phyloP scores from a whole-genome alignment of 2,329 filamentous ascomycete genomes.

The Didymella glomerata region DNA sequence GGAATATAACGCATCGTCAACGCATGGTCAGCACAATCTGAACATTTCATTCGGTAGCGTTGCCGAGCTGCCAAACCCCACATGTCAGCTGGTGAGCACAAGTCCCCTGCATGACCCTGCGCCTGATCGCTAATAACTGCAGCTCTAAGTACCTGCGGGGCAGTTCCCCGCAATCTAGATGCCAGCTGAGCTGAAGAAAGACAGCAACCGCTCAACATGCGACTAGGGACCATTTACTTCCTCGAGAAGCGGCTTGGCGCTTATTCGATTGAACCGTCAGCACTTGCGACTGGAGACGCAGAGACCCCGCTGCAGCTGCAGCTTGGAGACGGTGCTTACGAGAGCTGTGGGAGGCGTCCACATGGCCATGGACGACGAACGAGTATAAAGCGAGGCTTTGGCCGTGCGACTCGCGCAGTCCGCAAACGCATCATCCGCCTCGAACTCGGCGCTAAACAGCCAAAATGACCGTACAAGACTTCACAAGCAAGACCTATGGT shows the following conservation, averaged over 20 bases:
- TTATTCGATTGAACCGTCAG: neutral
- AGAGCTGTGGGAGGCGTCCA: neutral
- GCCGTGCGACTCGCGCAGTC: too few species aligned
- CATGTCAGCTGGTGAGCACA: neutral
- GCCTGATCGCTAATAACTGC: neutral
- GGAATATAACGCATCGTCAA: neutral
- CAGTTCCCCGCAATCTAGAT: neutral
- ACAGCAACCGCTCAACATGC: neutral
- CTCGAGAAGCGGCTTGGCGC: neutral
- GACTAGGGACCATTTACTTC: neutral
- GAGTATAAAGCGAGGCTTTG: neutral
- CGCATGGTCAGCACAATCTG: neutral
- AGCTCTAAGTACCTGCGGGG: neutral
- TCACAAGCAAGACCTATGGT: slow-evolving; percentile 33
- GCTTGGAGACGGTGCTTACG: slow-evolving; percentile 2
- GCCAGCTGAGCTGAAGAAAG: neutral
- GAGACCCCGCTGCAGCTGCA: neutral
- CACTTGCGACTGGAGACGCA: neutral
- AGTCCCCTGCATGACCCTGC: neutral
- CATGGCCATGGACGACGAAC: neutral
- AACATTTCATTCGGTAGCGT: neutral
- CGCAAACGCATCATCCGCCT: neutral
- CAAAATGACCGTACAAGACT: slow-evolving; percentile 37
- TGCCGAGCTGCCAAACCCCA: neutral
- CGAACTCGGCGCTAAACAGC: neutral